Base-by-base conservation (phyloP, 75 land plant species). In the Pinus taeda region DNA sequence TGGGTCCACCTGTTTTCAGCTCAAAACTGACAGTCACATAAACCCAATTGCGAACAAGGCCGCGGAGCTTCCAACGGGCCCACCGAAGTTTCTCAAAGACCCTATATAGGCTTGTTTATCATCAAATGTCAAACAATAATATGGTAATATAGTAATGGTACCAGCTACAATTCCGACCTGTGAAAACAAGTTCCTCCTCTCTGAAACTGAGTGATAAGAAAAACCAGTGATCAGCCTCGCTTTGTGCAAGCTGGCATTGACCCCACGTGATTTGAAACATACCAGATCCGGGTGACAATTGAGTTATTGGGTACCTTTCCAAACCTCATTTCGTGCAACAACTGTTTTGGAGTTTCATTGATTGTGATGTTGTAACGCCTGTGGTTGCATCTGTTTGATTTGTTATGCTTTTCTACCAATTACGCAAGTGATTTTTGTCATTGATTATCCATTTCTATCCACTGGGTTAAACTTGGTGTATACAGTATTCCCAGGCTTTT, bases 11-110 rank as follows among this genome's bases (percentile, higher is more conserved):
- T 39, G 8, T 39, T 64, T 67, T 18, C 72, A 9, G 53, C 21
- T 69, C 72, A 39, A 42, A 69, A 45, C 72, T 69, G 53, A 13
- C 72, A 42, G 33, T 69, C 72, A 37, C 24, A 69, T 45, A 69
- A 69, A 69, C 4, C 22, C 55, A 69, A n/a, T n/a, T 42, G 12
- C 55, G 12, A 49, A 49, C 12, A 49, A 49, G 12, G 21, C 39
- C 39, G 69, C 3, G 39, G 39, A 69, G 42, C 42, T 69, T 8
- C 15, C 22, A 45, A 45, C 36, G 13, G 21, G 3, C 22, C 2
- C 12, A 17, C 8, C 12, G 12, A 6, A 8, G 3, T 17, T 1
- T 17, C 61, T n/a, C 21, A 21, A 7, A 6, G 20, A 65, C 69
- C 17, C 2, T 36, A 17, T 30, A 36, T 33, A 33, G 15, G 0